A percentile compares a stretch with the other conserved stretches of the same genome.
These are phyloP conservation scores for Torrubiella hemipterigena DNA, from an alignment of 2,329 filamentous ascomycete genomes.

Conservation along the genomic window DNA sequence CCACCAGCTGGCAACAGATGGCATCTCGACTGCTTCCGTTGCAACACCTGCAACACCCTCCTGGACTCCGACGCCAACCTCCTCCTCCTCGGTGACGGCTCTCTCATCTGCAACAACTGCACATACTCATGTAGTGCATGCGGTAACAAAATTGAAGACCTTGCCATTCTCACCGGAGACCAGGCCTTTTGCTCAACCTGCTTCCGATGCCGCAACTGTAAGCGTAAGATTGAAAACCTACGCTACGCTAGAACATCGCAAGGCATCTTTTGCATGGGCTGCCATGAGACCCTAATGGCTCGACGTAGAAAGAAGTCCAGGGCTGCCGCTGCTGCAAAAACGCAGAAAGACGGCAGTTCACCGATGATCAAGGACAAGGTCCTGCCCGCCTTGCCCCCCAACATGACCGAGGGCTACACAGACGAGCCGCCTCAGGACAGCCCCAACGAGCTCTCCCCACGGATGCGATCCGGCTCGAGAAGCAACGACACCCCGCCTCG, in stretches of 20 bases:
- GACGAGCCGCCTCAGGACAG: conserved; percentile 55
- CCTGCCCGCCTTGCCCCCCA: conserved; percentile 77
- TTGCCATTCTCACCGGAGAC: conserved; percentile 93
- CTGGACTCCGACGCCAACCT: conserved; percentile 98
- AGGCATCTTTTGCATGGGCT: conserved; percentile 98
- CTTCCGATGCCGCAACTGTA: conserved; percentile 96
- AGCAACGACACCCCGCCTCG: conserved; percentile 44
- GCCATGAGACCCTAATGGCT: conserved; percentile 94
- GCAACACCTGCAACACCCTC: conserved; percentile 87
- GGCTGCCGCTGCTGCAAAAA: conserved; percentile 45
- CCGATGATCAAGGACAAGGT: conserved; percentile 80
- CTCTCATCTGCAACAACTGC: conserved; percentile 97
- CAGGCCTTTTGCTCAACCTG: conserved; percentile 96
- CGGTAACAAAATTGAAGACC: conserved; percentile 93
- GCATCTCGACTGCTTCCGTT: conserved; percentile 98
- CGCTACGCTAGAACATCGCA: conserved; percentile 95
- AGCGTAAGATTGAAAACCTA: conserved; percentile 96
- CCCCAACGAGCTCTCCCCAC: conserved; percentile 57
- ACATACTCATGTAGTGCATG: conserved; percentile 98
- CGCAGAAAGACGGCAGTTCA: conserved; percentile 49
- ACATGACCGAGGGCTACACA: conserved; percentile 49
- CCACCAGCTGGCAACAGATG: conserved; percentile 78
- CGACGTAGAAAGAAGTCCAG: conserved; percentile 79
- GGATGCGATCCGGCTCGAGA: conserved; percentile 39
- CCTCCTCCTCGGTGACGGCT: conserved; percentile 91